Evolutionary conservation across 2,329 filamentous ascomycete genomes (phyloP).

Genomic region (Leptographium procerum): DNA sequence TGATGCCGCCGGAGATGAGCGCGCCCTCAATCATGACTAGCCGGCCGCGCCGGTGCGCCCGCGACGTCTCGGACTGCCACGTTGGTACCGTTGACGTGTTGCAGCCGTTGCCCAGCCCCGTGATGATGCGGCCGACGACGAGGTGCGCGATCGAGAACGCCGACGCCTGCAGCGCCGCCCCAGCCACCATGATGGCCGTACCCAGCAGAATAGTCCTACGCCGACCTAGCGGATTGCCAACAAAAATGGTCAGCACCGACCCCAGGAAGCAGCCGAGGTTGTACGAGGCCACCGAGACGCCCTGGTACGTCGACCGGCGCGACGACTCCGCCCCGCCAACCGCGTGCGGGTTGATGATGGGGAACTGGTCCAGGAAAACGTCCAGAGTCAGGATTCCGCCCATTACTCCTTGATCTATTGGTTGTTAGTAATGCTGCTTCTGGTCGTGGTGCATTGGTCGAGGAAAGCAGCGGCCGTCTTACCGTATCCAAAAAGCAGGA

Average conservation of each 20-base stretch:
- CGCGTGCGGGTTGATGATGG: constrained; percentile 36
- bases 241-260: constrained; percentile 19
- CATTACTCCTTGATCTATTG: constrained; percentile 61
- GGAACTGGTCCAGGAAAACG: constrained; percentile 45
- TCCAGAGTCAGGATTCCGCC: constrained; percentile 61
- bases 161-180: constrained; percentile 27
- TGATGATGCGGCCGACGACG: constrained; percentile 32
- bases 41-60: constrained; percentile 45
- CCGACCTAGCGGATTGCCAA: constrained; percentile 30
- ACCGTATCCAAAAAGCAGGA: constrained; percentile 51
- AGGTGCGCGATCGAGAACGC: constrained; percentile 29
- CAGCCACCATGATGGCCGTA: constrained; percentile 30
- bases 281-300: constrained; percentile 24
- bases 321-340: constrained; percentile 21
- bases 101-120: constrained; percentile 30
- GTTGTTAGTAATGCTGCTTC: not conserved
- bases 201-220: constrained; percentile 29
- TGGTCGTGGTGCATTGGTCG: no score
- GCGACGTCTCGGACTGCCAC: constrained; percentile 50
- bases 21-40: constrained; percentile 50
- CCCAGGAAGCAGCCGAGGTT: constrained; percentile 21
- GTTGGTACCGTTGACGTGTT: constrained; percentile 38
- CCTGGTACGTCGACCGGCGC: constrained; percentile 37
- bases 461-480: constrained; percentile 12
- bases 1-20: constrained; percentile 45